phyloP scores from a whole-genome alignment of 306 rosid species.

The Hippophae gyantsensis region DNA sequence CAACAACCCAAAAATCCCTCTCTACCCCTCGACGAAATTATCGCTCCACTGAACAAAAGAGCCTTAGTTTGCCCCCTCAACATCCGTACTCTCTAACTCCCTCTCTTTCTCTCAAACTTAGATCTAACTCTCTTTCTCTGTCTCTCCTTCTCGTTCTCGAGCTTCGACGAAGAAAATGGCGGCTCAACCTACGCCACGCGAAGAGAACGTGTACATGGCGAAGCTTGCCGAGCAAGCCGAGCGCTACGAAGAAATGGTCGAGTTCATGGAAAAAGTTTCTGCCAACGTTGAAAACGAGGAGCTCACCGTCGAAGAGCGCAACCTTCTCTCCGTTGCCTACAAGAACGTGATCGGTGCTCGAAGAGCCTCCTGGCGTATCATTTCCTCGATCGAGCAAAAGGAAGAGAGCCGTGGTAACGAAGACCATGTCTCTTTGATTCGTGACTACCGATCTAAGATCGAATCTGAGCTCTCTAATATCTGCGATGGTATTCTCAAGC shows the following conservation, averaged over 20 bases:
- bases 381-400: conserved; percentile 97
- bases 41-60: conserved; percentile 29
- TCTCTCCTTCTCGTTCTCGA: conserved; percentile 14
- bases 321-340: conserved; percentile 90
- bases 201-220: conserved; percentile 94
- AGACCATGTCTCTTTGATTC: conserved; percentile 77
- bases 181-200: conserved; percentile 65
- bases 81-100: conserved; percentile 8
- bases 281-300: conserved; percentile 79
- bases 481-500: conserved; percentile 94
- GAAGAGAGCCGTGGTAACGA: conserved; percentile 99
- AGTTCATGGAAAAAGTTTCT: conserved; percentile 96
- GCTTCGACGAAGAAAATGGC: conserved; percentile 41
- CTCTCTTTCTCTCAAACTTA: conserved; percentile 1
- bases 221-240: conserved; percentile 99
- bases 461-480: conserved; percentile 81
- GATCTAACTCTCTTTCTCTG: conserved; percentile 12
- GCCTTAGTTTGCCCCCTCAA: conserved; percentile 9
- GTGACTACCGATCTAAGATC: conserved; percentile 95
- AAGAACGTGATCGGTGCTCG: conserved; percentile 94
- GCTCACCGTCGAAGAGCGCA: conserved; percentile 89
- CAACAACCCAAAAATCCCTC: conserved; percentile 6
- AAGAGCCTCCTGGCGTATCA: conserved; percentile 92
- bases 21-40: conserved; percentile 45
- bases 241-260: conserved; percentile 99